Percentiles rank a stretch among this genome's conserved stretches.
These are phyloP conservation scores for Pinus tabuliformis DNA, from an alignment of 75 land plant species.

Conservation along the genomic window DNA sequence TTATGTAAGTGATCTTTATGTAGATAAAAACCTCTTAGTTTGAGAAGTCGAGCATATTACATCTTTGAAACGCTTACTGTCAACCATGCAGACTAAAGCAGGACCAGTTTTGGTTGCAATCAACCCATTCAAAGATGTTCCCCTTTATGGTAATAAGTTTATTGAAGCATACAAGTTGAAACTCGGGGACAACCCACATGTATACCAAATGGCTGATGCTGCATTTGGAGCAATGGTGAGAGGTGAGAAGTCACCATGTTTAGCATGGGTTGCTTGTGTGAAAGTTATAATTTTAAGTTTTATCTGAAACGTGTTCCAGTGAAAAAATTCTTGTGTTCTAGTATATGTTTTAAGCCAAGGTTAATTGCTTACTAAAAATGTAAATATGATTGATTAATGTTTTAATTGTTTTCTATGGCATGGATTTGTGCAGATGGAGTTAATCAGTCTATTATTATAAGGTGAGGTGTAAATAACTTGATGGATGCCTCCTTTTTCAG, in stretches of 20 bases:
- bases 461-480: conserved; percentile 32
- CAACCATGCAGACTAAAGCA: conserved; percentile 78
- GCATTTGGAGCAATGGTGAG: conserved; percentile 75
- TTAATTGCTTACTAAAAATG: neutral
- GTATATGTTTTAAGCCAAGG: neutral
- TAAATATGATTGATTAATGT: neutral
- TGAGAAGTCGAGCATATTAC: neutral
- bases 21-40: neutral
- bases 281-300: neutral
- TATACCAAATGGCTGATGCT: conserved; percentile 75
- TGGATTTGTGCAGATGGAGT: conserved; percentile 52
- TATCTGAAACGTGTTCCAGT: neutral
- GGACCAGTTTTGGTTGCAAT: conserved; percentile 93
- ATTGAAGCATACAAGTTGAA: conserved; percentile 62
- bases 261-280: neutral
- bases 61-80: neutral
- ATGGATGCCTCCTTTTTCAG: neutral
- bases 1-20: conserved; percentile 58
- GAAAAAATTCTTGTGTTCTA: neutral
- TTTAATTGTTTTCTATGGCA: conserved; percentile 4
- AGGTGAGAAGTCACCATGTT: conserved; percentile 34
- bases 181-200: conserved; percentile 70
- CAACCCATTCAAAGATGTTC: conserved; percentile 87
- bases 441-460: conserved; percentile 85
- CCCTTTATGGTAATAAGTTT: conserved; percentile 60